These are phyloP conservation scores for Alternaria solani DNA, from an alignment of 2,329 filamentous ascomycete genomes.

Conservation along the genomic window DNA sequence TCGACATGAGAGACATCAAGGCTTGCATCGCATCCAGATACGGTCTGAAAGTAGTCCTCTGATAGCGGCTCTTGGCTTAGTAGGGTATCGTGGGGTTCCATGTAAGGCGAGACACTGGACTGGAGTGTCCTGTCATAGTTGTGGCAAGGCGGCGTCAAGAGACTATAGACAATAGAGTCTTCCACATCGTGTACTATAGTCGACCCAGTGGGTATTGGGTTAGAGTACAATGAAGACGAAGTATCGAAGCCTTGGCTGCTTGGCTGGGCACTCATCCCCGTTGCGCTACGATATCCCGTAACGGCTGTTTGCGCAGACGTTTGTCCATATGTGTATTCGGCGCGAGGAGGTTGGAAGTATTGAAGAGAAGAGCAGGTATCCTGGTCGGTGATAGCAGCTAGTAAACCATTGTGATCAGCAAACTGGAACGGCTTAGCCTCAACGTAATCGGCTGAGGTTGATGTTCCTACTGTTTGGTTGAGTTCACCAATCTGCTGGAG, in stretches of 20 bases:
- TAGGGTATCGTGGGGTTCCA: background rate
- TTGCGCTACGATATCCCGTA: background rate
- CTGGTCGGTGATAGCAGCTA: background rate
- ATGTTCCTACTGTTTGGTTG: background rate
- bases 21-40: background rate
- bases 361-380: background rate
- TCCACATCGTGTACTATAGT: background rate
- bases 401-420: background rate
- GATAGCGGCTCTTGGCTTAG: background rate
- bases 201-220: background rate
- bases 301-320: background rate
- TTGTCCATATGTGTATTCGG: background rate
- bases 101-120: background rate
- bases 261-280: slow-evolving; percentile 9
- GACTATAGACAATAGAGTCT: background rate
- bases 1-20: background rate
- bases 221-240: slow-evolving; percentile 4
- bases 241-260: slow-evolving; percentile 3
- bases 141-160: background rate
- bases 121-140: background rate
- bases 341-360: background rate
- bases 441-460: background rate
- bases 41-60: background rate
- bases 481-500: background rate
- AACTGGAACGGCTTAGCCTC: background rate